Evolutionary conservation across 2,329 filamentous ascomycete genomes (phyloP).

Genomic region (Neophaeococcomyces mojaviensis): DNA sequence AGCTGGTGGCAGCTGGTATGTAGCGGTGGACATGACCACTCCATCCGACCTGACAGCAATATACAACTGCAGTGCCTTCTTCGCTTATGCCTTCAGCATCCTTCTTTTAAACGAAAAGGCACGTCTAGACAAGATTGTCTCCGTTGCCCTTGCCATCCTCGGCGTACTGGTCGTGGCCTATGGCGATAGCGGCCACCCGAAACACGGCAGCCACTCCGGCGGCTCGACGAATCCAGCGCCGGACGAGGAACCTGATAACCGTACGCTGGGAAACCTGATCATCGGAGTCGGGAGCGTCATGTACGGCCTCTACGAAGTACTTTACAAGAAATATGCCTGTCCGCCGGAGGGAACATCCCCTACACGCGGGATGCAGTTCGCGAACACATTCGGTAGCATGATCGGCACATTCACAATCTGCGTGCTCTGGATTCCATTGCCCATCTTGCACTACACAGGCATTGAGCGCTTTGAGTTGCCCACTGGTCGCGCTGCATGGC

Average conservation of each 20-base stretch:
- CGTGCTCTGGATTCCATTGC: constrained; percentile 87
- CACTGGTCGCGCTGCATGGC: constrained; percentile 65
- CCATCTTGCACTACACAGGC: constrained; percentile 69
- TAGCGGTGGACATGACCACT: constrained; percentile 88
- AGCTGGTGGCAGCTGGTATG: constrained; percentile 89
- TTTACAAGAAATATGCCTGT: constrained; percentile 91
- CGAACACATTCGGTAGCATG: constrained; percentile 81
- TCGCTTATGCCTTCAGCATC: constrained; percentile 94
- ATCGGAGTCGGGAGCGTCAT: constrained; percentile 86
- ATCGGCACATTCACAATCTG: constrained; percentile 80
- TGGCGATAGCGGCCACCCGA: constrained; percentile 59
- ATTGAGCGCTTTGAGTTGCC: constrained; percentile 80
- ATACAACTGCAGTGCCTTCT: constrained; percentile 98
- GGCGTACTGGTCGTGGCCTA: constrained; percentile 95
- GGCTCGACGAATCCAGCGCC: constrained; percentile 43
- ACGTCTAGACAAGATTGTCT: constrained; percentile 73
- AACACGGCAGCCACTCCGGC: constrained; percentile 49
- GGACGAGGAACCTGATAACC: constrained; percentile 25
- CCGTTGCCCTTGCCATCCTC: constrained; percentile 76
- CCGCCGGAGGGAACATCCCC: constrained; percentile 81
- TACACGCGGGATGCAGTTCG: constrained; percentile 88
- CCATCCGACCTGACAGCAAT: constrained; percentile 93
- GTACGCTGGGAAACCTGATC: constrained; percentile 75
- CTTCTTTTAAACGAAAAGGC: constrained; percentile 80
- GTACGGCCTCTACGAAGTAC: constrained; percentile 93